Conservation (phyloP, 2,329 filamentous ascomycete genomes). For the Ciborinia camelliae region DNA sequence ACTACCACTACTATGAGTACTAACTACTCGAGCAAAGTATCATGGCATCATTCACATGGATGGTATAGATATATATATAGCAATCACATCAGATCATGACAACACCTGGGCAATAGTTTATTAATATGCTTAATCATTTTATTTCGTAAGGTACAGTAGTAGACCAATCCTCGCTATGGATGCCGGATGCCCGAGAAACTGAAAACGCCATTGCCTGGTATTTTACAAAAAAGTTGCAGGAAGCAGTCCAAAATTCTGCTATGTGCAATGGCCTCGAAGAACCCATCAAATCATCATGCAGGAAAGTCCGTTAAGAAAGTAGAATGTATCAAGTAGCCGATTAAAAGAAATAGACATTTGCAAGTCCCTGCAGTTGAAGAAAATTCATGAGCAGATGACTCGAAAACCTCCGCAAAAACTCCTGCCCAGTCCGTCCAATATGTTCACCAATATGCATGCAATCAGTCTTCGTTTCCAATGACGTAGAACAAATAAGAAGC, state of each 20-base stretch:
- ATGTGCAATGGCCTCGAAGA: constrained; percentile 2
- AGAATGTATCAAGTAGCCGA: constrained; percentile 14
- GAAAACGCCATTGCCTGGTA: constrained; percentile 15
- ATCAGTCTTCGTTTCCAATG: constrained; percentile 4
- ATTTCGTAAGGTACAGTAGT: constrained; percentile 16
- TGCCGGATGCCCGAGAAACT: constrained; percentile 18
- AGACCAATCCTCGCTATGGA: constrained; percentile 17
- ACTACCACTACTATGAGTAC: too few species aligned
- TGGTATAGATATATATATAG: too few species aligned
- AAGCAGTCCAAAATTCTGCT: constrained; percentile 14
- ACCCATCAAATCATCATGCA: constrained; percentile 9
- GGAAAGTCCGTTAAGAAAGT: constrained; percentile 4
- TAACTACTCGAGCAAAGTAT: too few species aligned
- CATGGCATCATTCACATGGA: constrained; percentile 6
- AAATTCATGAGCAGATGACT: constrained; percentile 4
- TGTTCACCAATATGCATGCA: constrained; percentile 7
- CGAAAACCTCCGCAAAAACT: constrained; percentile 5
- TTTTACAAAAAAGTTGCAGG: constrained; percentile 12
- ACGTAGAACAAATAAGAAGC: not conserved
- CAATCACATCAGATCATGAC: not conserved
- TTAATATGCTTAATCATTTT: constrained; percentile 9
- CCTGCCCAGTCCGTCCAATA: not conserved
- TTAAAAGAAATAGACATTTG: constrained; percentile 7
- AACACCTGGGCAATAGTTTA: not conserved
- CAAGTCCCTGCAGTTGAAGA: not conserved